Conservation (phyloP, 192 early-diverging fungal genomes). For the Linnemannia schmuckeri region DNA sequence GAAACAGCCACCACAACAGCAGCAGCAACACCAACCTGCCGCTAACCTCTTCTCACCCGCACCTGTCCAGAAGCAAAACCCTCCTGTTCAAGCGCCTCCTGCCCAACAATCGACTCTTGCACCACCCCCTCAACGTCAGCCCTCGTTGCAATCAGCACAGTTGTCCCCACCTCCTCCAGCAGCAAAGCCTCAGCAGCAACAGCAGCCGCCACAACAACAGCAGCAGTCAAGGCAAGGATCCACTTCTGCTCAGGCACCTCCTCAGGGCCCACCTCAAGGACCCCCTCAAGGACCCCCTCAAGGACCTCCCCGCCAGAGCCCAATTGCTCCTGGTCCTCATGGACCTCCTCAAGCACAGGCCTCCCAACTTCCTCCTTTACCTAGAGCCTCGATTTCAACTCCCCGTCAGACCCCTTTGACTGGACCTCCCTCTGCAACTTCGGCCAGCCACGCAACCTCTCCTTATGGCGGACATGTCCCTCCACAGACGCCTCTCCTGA, state of each 20-base stretch:
- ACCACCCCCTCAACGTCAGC: slow-evolving; percentile 33
- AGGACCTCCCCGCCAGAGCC: slow-evolving; percentile 15
- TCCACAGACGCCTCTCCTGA: slow-evolving; percentile 49
- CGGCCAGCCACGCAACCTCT: slow-evolving; percentile 16
- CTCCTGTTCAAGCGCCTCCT: slow-evolving; percentile 14
- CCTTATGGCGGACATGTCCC: slow-evolving; percentile 35
- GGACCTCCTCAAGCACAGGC: slow-evolving; percentile 27
- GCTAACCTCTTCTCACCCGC: background rate
- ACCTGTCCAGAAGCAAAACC: slow-evolving; percentile 27
- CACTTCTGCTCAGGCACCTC: background rate
- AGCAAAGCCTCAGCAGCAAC: slow-evolving; percentile 10
- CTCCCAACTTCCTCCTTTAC: slow-evolving; percentile 20
- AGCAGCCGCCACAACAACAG: slow-evolving; percentile 13
- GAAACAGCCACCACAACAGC: background rate
- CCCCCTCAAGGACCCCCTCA: slow-evolving; percentile 42
- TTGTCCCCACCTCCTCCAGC: slow-evolving; percentile 4
- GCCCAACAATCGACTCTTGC: slow-evolving; percentile 12
- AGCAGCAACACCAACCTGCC: background rate
- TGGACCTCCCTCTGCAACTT: slow-evolving; percentile 13
- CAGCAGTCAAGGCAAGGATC: slow-evolving; percentile 28
- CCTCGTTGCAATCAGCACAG: slow-evolving; percentile 16
- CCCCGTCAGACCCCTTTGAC: slow-evolving; percentile 38
- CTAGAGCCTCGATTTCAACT: slow-evolving; percentile 18
- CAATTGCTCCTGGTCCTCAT: slow-evolving; percentile 21
- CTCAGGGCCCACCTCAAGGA: background rate